phyloP scores from a whole-genome alignment of 2,329 filamentous ascomycete species.

The Fusarium paranaense region DNA sequence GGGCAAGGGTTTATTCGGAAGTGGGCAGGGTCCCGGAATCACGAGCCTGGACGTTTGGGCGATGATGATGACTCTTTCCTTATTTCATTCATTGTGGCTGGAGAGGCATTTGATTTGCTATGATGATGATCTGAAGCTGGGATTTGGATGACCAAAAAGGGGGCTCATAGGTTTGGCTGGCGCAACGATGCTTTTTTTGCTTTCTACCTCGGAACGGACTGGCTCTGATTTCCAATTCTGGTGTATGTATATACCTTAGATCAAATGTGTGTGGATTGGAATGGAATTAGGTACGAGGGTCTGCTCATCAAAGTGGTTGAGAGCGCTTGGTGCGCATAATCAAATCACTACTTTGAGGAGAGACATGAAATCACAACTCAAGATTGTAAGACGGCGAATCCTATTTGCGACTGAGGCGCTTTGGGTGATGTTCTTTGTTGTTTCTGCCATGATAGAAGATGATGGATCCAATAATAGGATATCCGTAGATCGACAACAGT shows the following conservation, averaged over 20 bases:
- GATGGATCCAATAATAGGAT: not conserved
- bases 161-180: slow-evolving; percentile 16
- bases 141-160: slow-evolving; percentile 25
- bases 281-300: not conserved
- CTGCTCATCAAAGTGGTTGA: slow-evolving; percentile 25
- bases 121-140: slow-evolving; percentile 37
- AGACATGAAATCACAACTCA: not conserved
- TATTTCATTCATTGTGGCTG: slow-evolving; percentile 20
- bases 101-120: slow-evolving; percentile 16
- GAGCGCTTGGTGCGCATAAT: not conserved
- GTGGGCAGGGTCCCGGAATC: slow-evolving; percentile 1
- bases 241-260: slow-evolving; percentile 28
- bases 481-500: not conserved
- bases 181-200: slow-evolving; percentile 13
- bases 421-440: not conserved
- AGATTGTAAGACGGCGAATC: not conserved
- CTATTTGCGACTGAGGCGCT: not conserved
- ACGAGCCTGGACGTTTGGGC: slow-evolving; percentile 14
- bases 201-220: slow-evolving; percentile 26
- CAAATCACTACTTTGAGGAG: not conserved
- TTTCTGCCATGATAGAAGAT: not conserved
- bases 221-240: slow-evolving; percentile 27
- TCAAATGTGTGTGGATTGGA: slow-evolving; percentile 10
- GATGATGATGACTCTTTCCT: slow-evolving; percentile 34
- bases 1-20: slow-evolving; percentile 7